Evolutionary conservation across 495 filamentous ascomycete species (phyloP).

Genomic region (Penicillium desertorum): DNA sequence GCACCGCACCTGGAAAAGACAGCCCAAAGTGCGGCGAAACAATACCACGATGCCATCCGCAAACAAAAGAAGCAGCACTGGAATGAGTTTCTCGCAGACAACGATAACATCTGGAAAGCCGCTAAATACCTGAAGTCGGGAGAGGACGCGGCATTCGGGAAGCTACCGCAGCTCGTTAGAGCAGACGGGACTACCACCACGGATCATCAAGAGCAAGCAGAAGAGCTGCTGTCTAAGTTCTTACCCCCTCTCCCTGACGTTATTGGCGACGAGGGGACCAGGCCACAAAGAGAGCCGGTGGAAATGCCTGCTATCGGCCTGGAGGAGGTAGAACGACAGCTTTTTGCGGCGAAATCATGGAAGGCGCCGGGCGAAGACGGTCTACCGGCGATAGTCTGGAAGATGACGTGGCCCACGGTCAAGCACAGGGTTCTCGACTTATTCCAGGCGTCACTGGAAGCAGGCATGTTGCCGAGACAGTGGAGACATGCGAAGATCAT

Average conservation of each 20-base stretch:
- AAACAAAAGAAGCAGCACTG: conserved; percentile 30
- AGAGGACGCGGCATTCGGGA: conserved; percentile 20
- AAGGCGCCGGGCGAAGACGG: conserved; percentile 5
- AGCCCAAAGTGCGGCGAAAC: conserved; percentile 21
- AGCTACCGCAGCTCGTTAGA: conserved; percentile 4
- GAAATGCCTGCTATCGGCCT: conserved; percentile 19
- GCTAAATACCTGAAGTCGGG: conserved; percentile 25
- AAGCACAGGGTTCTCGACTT: conserved; percentile 25
- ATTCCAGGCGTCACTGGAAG: conserved; percentile 20
- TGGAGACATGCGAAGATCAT: too few relatives aligned
- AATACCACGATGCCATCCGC: conserved; percentile 26
- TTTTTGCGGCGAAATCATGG: conserved; percentile 21
- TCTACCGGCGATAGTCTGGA: conserved; percentile 28
- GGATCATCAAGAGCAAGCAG: neutral
- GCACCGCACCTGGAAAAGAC: conserved; percentile 16
- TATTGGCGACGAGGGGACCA: conserved; percentile 22
- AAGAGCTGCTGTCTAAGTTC: too few relatives aligned
- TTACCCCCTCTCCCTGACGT: conserved; percentile 5
- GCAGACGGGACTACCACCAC: too few relatives aligned
- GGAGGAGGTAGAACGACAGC: conserved; percentile 24
- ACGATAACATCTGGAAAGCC: conserved; percentile 30
- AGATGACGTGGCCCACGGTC: conserved; percentile 31
- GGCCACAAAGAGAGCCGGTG: conserved; percentile 21
- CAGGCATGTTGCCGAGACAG: conserved; percentile 5
- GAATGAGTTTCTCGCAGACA: conserved; percentile 27